phyloP scores from a whole-genome alignment of 768 basidiomycete species.

The Infundibulicybe gibba region DNA sequence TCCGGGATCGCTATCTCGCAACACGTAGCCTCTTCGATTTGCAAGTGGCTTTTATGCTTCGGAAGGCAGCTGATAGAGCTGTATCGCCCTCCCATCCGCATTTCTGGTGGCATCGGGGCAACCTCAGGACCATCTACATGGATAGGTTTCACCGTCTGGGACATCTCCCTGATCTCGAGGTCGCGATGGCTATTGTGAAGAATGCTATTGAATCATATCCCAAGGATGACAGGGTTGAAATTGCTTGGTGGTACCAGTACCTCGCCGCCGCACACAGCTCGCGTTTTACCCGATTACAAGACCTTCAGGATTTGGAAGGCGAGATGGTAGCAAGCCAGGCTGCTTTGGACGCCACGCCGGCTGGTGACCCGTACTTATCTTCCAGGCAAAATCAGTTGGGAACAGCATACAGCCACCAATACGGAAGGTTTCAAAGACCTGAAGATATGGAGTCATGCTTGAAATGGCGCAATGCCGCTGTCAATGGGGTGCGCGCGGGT shows the following conservation, averaged over 20 bases:
- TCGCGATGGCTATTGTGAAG: slow-evolving; percentile 3
- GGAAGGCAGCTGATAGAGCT: slow-evolving; percentile 5
- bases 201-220: slow-evolving; percentile 1
- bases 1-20: slow-evolving; percentile 6
- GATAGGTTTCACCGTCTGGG: slow-evolving; percentile 2
- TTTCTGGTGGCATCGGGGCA: slow-evolving; percentile 9
- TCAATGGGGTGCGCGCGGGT: slow-evolving; percentile 1
- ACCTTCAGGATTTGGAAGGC: slow-evolving; percentile 1
- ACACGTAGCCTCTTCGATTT: slow-evolving; percentile 5
- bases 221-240: background rate
- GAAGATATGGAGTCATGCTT: slow-evolving; percentile 3
- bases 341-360: background rate
- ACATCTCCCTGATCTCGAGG: slow-evolving; percentile 6
- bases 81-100: slow-evolving; percentile 5
- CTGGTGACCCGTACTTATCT: background rate
- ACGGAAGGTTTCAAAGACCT: background rate
- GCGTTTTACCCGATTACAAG: background rate
- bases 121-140: slow-evolving; percentile 2
- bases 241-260: slow-evolving; percentile 3
- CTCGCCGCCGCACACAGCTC: slow-evolving; percentile 5
- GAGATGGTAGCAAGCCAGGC: slow-evolving; percentile 5
- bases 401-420: background rate
- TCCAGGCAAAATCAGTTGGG: slow-evolving; percentile 1
- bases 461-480: slow-evolving; percentile 1
- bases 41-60: slow-evolving; percentile 5